Base-by-base conservation (phyloP, 495 filamentous ascomycete genomes). In the Xeromyces bisporus region DNA sequence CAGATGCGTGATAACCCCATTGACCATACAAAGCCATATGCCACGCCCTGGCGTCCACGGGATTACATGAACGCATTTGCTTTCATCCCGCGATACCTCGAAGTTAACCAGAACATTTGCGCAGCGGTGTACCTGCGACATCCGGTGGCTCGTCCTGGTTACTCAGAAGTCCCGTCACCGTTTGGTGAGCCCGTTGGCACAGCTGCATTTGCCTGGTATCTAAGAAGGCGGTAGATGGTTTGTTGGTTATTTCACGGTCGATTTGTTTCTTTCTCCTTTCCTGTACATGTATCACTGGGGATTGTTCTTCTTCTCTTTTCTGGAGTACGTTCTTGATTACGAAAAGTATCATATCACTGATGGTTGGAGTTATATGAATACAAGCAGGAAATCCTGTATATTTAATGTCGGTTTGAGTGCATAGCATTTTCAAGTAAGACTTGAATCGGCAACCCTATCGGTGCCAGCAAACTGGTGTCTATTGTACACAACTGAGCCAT, bases 71-170 rank as follows among this genome's bases (percentile, higher is more conserved):
- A 67, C 12, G 72, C 84, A 2, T 97, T 96, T 51, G 84, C 85
- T 9, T 93, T 93, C 53, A 83, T 97, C 36, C 89, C 89, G 13
- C 66, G 80, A 35, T 97, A 93, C 57, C 68, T 97, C 35, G 89
- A 97, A 60, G 89, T 97, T 45, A 93, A 94, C 62, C 86, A 87
- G 48, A 84, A 80, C 43, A 78, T 93, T 43, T 96, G 89, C 58
- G 72, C 84, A 10, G 89, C 89, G 12, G 87, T 97, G 24, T 97
- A 96, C 57, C 56, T 97, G 38, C 70, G 89, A 37, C 85, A 96
- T 60, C 91, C 89, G 2, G 91, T 94, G 28, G 91, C 81, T n/a
- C 64, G 83, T 13, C 77, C 79, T 7, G 85, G 91, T n/a, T 47
- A 60, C 33, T 75, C 79, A 14, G 89, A 97, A 57, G 86, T 94